Conservation (phyloP, 2,329 filamentous ascomycete genomes). For the Hymenoscyphus fructigenus region DNA sequence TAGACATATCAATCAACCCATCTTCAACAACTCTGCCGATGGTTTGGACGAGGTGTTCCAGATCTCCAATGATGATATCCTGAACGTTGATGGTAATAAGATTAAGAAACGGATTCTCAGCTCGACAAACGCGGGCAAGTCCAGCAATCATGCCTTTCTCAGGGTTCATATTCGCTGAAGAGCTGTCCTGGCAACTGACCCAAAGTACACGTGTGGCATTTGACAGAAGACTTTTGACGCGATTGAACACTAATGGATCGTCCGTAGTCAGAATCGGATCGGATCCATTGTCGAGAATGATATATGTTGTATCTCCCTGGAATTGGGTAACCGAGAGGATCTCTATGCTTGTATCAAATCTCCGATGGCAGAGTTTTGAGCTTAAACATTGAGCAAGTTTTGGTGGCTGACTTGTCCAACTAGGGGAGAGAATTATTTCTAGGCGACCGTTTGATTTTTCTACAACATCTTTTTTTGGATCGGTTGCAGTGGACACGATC, state of each 20-base stretch:
- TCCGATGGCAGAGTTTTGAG: not conserved
- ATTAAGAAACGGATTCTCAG: conserved; percentile 6
- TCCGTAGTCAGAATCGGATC: conserved; percentile 1
- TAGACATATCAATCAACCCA: not conserved
- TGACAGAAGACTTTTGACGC: not conserved
- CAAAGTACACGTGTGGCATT: conserved; percentile 6
- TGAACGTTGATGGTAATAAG: not conserved
- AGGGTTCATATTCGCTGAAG: conserved; percentile 15
- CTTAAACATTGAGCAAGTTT: not conserved
- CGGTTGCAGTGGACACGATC: conserved; percentile 7
- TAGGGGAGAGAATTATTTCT: not conserved
- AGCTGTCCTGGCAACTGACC: conserved; percentile 1
- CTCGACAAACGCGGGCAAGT: conserved; percentile 12
- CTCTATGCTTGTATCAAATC: conserved; percentile 5
- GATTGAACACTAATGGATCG: not conserved
- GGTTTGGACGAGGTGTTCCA: not conserved
- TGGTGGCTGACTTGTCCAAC: not conserved
- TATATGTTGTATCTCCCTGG: not conserved
- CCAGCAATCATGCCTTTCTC: conserved; percentile 13
- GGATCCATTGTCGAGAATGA: conserved; percentile 3
- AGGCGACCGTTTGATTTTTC: not conserved
- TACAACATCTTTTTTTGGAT: not conserved
- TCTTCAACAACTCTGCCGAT: not conserved
- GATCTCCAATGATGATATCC: not conserved
- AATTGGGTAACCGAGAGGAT: not conserved